Evolutionary conservation across 768 basidiomycete genomes (phyloP), one percentile per base, ranked within the genome.

Genomic region (Asterophora lycoperdoides): DNA sequence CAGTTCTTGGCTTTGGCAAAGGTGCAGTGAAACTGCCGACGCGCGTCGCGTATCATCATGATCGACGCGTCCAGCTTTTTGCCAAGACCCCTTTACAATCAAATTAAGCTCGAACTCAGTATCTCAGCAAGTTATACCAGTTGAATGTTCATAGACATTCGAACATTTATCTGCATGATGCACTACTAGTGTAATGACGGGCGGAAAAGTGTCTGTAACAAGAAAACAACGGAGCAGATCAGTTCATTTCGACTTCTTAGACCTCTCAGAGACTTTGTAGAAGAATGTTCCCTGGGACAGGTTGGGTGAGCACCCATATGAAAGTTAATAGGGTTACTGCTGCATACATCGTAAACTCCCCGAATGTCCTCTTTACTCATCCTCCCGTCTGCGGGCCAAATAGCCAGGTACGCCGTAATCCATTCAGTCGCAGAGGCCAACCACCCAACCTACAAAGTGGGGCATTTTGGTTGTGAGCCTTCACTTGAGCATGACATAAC

Each of bases 361-460:
- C 63, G 68, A 15, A 76, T 59, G 47, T 75, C 72, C 26, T 70
- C 67, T 51, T 68, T 74, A 40, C 54, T 63, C 58, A 75, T 55
- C 41, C 56, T 52, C 4, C 68, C 66, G 39, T 71, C 71, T 4
- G 49, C 49, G 1, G 70, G 69, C 67, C 65, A 68, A 7, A 75
- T 52, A 48, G 73, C 34, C 33, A 73, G 32, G 46, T 73, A 76
- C 1, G 69, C 68, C 14, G 69, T 59, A 11, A 65, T 46, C 73
- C 73, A 76, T 55, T 76, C 73, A 33, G 71, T 67, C 8, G 57
- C 49, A 23, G 72, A 69, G 8, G 70, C 67, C 28, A 61, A 53
- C 68, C 71, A 73, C 14, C 75, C 74, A 53, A 73, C 73, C 73
- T 76, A 42, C 14, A n/a, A n/a, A n/a, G n/a, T 33, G 10, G 9